Evolutionary conservation across 2,329 filamentous ascomycete species (phyloP).

Genomic region (Aspergillus glaucus): DNA sequence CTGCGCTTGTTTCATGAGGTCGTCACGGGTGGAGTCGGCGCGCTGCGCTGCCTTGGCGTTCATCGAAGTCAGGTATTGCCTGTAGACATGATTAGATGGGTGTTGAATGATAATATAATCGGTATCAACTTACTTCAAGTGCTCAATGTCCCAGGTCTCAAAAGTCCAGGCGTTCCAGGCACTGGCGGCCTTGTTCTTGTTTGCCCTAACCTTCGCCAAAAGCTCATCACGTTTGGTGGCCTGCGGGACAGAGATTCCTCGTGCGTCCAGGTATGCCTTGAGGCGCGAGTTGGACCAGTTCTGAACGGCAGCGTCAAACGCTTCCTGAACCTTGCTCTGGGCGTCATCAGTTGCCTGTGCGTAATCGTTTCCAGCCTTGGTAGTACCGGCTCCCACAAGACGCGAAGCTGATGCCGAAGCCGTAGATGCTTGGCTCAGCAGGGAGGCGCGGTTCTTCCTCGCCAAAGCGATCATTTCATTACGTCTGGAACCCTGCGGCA

Average conservation of each 20-base stretch:
- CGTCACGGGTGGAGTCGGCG: conserved; percentile 62
- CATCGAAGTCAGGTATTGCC: conserved; percentile 44
- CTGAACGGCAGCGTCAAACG: conserved; percentile 57
- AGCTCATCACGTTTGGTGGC: conserved; percentile 65
- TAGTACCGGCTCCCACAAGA: conserved; percentile 63
- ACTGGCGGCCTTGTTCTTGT: conserved; percentile 62
- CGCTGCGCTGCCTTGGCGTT: conserved; percentile 54
- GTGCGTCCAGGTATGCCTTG: conserved; percentile 71
- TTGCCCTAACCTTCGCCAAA: conserved; percentile 65
- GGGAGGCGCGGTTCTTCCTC: conserved; percentile 74
- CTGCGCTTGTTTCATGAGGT: conserved; percentile 56
- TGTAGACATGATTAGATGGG: conserved; percentile 31
- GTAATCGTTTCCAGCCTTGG: conserved; percentile 68
- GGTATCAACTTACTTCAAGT: conserved; percentile 54
- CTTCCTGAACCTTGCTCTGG: conserved; percentile 55
- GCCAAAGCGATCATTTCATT: conserved; percentile 87
- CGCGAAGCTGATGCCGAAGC: conserved; percentile 43
- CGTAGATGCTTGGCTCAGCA: conserved; percentile 44
- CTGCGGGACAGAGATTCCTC: conserved; percentile 69
- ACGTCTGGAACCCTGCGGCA: conserved; percentile 83
- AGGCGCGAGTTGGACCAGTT: conserved; percentile 70
- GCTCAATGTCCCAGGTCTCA: conserved; percentile 67
- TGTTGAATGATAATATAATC: conserved; percentile 21
- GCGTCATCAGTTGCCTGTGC: conserved; percentile 68
- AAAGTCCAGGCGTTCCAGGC: conserved; percentile 72